phyloP scores from a whole-genome alignment of 2,329 filamentous ascomycete species.

The Juglanconis sp. region DNA sequence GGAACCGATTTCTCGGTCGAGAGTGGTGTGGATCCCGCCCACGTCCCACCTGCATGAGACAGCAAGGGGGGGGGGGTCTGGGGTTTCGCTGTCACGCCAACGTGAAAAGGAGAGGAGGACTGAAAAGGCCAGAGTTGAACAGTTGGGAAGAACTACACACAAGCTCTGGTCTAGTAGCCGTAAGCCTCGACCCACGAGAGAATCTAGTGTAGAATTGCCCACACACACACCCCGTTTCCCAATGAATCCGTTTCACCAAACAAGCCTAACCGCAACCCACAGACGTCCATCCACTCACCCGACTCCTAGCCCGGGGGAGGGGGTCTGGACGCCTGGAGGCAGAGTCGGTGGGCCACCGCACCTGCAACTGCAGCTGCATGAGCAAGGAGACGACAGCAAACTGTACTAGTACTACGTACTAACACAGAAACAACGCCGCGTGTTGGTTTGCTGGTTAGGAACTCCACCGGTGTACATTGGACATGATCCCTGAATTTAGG shows the following conservation, averaged over 20 bases:
- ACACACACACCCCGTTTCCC: no score
- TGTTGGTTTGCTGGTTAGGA: neutral
- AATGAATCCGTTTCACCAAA: neutral
- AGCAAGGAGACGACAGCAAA: constrained; percentile 1
- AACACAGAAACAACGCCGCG: neutral
- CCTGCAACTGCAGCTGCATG: constrained; percentile 2
- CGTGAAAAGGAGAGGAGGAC: neutral
- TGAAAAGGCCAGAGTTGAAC: neutral
- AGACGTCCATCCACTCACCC: neutral
- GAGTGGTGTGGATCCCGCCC: no score
- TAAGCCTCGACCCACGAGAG: no score
- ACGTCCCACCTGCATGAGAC: no score
- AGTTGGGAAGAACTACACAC: neutral
- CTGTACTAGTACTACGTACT: neutral
- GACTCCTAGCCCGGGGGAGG: neutral
- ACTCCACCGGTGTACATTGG: neutral
- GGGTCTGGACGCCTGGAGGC: neutral
- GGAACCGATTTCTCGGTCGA: neutral
- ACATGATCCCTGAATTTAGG: constrained; percentile 8
- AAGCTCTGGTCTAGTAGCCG: no score
- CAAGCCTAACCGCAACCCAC: neutral
- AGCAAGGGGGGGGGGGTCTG: no score
- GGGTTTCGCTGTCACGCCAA: neutral
- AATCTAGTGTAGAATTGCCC: no score
- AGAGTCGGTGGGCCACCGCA: neutral